Percentiles rank a stretch among this genome's conserved stretches.
Evolutionary conservation across 2,329 filamentous ascomycete genomes (phyloP).

Genomic region (Fusarium solani-melongenae): DNA sequence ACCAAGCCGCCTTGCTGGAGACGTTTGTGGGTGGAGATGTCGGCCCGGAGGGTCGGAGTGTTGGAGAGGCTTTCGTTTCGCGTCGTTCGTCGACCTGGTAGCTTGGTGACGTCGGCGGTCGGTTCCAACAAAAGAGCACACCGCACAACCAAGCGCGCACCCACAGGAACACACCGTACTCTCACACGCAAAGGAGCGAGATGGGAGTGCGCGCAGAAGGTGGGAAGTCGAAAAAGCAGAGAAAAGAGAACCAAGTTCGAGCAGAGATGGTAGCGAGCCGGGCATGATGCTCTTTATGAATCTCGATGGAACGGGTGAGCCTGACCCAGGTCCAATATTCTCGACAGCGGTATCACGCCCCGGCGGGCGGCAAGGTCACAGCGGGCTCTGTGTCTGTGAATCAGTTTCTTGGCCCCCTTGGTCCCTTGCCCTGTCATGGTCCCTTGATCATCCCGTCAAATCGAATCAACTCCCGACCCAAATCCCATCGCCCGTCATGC

Average conservation of each 20-base stretch:
- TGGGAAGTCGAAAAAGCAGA: constrained; percentile 7
- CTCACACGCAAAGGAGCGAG: constrained; percentile 10
- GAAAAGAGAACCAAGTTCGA: constrained; percentile 1
- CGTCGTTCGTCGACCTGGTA: constrained; percentile 37
- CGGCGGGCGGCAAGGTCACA: constrained; percentile 19
- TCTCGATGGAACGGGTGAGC: constrained; percentile 19
- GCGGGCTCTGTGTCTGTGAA: constrained; percentile 23
- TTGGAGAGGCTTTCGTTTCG: constrained; percentile 39
- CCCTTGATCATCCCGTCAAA: constrained; percentile 26
- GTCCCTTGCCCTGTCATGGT: constrained; percentile 25
- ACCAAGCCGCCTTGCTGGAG: constrained; percentile 41
- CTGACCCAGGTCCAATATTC: constrained; percentile 9
- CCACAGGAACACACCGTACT: constrained; percentile 26
- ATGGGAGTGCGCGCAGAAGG: constrained; percentile 6
- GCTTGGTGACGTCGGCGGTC: constrained; percentile 44
- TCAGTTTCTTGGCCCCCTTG: constrained; percentile 19
- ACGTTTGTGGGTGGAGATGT: constrained; percentile 44
- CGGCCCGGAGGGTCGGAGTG: constrained; percentile 42
- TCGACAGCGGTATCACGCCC: constrained; percentile 11
- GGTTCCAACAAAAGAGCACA: constrained; percentile 36
- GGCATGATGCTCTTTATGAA: constrained; percentile 31
- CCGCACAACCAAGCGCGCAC: constrained; percentile 30
- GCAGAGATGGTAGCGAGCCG: neutral
- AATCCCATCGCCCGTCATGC: constrained; percentile 24
- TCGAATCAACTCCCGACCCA: constrained; percentile 31